These are phyloP conservation scores for Cercospora brassicicola DNA, from an alignment of 2,329 filamentous ascomycete genomes.

Conservation along the genomic window DNA sequence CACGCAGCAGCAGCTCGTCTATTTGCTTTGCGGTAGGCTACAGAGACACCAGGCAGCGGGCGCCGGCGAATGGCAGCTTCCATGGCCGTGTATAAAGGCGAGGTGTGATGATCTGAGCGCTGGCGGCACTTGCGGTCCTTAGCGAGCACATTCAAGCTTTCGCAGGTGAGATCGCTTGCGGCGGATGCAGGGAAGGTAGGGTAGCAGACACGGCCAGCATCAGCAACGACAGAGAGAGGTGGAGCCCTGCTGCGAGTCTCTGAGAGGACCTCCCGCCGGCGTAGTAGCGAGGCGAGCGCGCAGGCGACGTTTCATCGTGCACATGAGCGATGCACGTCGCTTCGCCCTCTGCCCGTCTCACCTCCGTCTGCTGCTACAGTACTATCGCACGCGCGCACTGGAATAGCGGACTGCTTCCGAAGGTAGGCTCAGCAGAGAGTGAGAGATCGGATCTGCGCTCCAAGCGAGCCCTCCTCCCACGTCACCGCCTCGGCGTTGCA, in stretches of 20 bases:
- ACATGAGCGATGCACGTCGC: background rate
- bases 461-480: background rate
- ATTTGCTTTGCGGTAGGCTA: slow-evolving; percentile 14
- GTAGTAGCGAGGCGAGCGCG: slow-evolving; percentile 14
- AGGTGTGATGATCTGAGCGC: slow-evolving; percentile 20
- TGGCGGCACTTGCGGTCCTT: slow-evolving; percentile 5
- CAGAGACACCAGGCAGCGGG: background rate
- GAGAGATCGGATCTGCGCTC: background rate
- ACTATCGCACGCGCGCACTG: background rate
- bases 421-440: background rate
- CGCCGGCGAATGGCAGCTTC: slow-evolving; percentile 8
- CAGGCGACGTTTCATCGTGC: slow-evolving; percentile 19
- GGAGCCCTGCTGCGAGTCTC: too few relatives aligned
- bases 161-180: slow-evolving; percentile 15
- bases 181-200: slow-evolving; percentile 1
- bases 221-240: background rate
- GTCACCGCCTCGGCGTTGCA: background rate
- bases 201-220: background rate
- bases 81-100: background rate
- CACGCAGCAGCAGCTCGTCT: slow-evolving; percentile 9
- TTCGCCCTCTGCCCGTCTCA: background rate
- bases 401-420: background rate
- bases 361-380: background rate
- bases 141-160: slow-evolving; percentile 10
- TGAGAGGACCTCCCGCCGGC: background rate